Conservation (phyloP, 2,329 filamentous ascomycete species). For the Pseudogymnoascus sp. region DNA sequence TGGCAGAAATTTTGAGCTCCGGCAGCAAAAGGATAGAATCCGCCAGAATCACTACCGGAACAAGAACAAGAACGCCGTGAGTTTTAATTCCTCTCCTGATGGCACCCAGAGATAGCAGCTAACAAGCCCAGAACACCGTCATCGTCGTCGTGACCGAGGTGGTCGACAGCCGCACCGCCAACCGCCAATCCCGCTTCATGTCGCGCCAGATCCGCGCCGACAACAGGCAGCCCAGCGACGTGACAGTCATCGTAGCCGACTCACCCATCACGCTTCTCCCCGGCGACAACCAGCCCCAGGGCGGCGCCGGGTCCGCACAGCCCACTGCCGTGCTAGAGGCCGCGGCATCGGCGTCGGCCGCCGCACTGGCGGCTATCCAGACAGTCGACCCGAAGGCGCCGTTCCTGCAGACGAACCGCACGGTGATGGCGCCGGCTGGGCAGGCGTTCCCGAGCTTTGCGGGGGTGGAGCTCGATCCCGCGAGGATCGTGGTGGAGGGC, state of each 20-base stretch:
- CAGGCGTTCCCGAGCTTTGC: constrained; percentile 4
- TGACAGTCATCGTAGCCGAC: constrained; percentile 19
- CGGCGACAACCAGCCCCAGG: background rate
- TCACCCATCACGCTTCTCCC: constrained; percentile 13
- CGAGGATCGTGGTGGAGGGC: constrained; percentile 19
- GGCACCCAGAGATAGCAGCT: background rate
- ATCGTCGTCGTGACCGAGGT: constrained; percentile 24
- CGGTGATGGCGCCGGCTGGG: constrained; percentile 7
- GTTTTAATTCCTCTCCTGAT: background rate
- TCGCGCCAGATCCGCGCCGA: constrained; percentile 23
- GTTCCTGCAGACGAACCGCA: constrained; percentile 11
- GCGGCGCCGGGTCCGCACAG: constrained; percentile 9
- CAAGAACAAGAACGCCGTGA: constrained; percentile 22
- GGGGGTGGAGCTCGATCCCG: constrained; percentile 18
- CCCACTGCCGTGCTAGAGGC: constrained; percentile 11
- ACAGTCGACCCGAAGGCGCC: constrained; percentile 12
- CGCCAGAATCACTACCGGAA: constrained; percentile 25
- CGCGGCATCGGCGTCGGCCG: constrained; percentile 11
- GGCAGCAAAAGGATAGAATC: constrained; percentile 21
- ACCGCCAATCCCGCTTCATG: constrained; percentile 21
- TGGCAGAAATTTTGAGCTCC: constrained; percentile 16
- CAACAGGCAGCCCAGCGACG: constrained; percentile 10
- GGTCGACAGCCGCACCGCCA: constrained; percentile 19
- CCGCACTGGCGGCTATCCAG: constrained; percentile 10
- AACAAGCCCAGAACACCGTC: constrained; percentile 22